Base-by-base conservation (phyloP, 306 rosid species). In the Gillenia trifoliata region DNA sequence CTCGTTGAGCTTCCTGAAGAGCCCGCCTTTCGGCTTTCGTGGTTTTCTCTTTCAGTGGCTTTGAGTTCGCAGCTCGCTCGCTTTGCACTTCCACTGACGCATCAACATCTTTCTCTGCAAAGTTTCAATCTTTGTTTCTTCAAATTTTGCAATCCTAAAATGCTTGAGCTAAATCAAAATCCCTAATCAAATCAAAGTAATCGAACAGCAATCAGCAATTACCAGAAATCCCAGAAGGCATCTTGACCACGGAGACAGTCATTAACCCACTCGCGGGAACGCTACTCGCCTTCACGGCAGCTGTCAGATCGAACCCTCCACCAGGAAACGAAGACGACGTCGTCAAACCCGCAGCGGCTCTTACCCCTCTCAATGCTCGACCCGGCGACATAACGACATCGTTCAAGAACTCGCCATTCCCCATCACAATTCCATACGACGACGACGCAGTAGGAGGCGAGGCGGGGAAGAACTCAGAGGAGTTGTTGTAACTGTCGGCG, bases 11-110 rank as follows among this genome's bases (percentile, higher is more conserved):
- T 69, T 93, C 98, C 74, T 93, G 98, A 80, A 91, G 41, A 31
- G 97, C 93, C 22, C 93, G 89, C 77, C 96, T 91, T 84, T 93
- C 96, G 65, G 93, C 97, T 84, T 89, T 93, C 11, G 96, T 83
- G 31, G 88, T 79, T 84, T 89, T 90, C 61, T 59, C 88, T 76
- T 89, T 90, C 49, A 80, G 76, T 7, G 88, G 83, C 86, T 85
- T 84, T 23, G 82, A 70, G 78, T 47, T 77, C 36, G 82, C 74
- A 38, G 77, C 79, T 34, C 17, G 50, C 43, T 83, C 85, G 57
- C 74, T 75, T 43, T 54, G 83, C 61, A 59, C 81, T 55, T 86
- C 84, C 64, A 47, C 76, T 19, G 76, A 72, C 57, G 71, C 75
- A 59, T 80, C 85, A 71, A 84, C 85, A 73, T 49, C 77, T 81